Conservation (phyloP, 495 filamentous ascomycete genomes). For the Geoglossum glabrum region DNA sequence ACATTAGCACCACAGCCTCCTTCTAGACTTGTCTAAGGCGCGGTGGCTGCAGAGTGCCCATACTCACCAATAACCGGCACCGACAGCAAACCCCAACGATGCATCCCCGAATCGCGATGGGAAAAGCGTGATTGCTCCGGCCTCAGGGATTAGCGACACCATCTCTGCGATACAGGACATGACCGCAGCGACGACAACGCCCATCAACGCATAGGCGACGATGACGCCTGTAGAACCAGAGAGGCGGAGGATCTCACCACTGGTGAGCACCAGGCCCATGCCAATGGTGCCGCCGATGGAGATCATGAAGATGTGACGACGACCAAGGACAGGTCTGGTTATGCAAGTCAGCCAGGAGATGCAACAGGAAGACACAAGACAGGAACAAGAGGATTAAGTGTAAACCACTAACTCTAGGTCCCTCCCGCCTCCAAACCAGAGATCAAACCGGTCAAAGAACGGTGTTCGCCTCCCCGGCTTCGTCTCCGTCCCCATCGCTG, state of each 20-base stretch:
- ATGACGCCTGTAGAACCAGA: neutral
- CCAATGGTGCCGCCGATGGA: conserved; percentile 1
- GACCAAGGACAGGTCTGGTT: neutral
- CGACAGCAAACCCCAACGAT: conserved; percentile 25
- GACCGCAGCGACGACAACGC: neutral
- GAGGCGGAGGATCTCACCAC: neutral
- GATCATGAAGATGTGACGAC: neutral
- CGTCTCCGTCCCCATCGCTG: neutral
- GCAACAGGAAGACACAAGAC: neutral
- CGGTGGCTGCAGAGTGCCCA: too few species aligned
- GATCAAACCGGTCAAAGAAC: neutral
- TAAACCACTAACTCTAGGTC: neutral
- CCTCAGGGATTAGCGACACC: neutral
- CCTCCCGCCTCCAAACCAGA: neutral
- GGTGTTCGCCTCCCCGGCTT: neutral
- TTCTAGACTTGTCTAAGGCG: too few species aligned
- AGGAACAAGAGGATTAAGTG: too few species aligned
- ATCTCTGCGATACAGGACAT: neutral
- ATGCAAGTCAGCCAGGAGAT: neutral
- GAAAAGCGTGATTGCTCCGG: conserved; percentile 21
- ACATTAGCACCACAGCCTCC: too few species aligned
- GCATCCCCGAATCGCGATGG: conserved; percentile 27
- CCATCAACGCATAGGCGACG: neutral
- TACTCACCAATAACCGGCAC: conserved; percentile 28
- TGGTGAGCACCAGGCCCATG: neutral